phyloP scores from a whole-genome alignment of 2,329 filamentous ascomycete species.

The Thielaviopsis populi region DNA sequence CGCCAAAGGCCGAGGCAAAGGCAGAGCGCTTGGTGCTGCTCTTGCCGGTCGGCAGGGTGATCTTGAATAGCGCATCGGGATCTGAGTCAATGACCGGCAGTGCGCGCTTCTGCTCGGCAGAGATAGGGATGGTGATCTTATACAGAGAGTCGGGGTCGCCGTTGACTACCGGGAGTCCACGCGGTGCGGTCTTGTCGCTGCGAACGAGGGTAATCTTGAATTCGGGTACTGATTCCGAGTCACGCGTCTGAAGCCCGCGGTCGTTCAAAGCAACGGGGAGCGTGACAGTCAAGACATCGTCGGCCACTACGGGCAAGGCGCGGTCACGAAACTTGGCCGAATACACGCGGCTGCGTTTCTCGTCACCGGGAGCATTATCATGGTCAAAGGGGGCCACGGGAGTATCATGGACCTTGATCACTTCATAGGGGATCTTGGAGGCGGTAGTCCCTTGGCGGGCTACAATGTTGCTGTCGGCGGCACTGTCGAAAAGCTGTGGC shows the following conservation, averaged over 20 bases:
- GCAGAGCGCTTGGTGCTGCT: background rate
- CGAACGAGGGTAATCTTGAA: slow-evolving; percentile 11
- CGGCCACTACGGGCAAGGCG: slow-evolving; percentile 5
- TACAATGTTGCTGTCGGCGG: background rate
- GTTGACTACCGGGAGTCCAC: slow-evolving; percentile 12
- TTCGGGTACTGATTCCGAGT: background rate
- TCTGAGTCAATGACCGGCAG: slow-evolving; percentile 12
- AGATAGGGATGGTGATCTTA: slow-evolving; percentile 12
- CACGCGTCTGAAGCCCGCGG: background rate
- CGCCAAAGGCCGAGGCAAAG: too few species aligned
- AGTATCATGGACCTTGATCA: background rate
- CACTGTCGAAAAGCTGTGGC: slow-evolving; percentile 16
- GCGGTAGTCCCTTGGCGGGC: background rate
- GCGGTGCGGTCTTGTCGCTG: background rate
- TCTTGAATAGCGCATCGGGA: slow-evolving; percentile 12
- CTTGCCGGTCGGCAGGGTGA: slow-evolving; percentile 8
- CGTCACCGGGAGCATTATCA: background rate
- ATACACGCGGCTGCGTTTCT: slow-evolving; percentile 5
- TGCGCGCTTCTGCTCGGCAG: slow-evolving; percentile 2
- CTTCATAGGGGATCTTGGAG: background rate
- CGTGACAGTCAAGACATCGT: slow-evolving; percentile 5
- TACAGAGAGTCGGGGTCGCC: slow-evolving; percentile 12
- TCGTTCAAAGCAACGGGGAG: slow-evolving; percentile 7
- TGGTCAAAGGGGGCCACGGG: background rate
- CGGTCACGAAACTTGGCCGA: slow-evolving; percentile 4